Evolutionary conservation across 805 yeast genomes (phyloP), one percentile per base, ranked within the genome.

Genomic region (Candida ficus): DNA sequence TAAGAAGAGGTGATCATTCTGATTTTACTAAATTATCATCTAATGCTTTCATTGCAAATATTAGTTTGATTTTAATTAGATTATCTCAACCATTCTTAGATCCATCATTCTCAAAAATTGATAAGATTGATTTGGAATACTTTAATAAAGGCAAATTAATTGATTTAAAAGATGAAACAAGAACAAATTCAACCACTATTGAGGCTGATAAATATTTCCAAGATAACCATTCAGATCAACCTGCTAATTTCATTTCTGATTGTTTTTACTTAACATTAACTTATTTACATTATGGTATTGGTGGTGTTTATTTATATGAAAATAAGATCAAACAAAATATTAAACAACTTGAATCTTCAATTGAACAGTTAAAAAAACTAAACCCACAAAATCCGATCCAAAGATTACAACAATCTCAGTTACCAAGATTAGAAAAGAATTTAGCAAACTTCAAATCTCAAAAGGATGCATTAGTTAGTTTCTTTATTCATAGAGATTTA

Each of bases 11-110:
- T 38, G 79, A 83, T 47, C 95, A 86, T 58, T 83, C 90, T 3
- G 80, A 83, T 51, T 73, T 76, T 11, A 66, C 69, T 13, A 73
- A 77, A 42, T 65, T 85, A 37, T 80, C 95, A 1, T 70, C 86
- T 7, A 88, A 91, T 64, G 88, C 88, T 1, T 73, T 93, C 46
- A 83, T 89, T 84, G 68, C 80, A 39, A 91, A 91, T 61, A 70
- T 88, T 14, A 68, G 89, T 1, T 57, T 78, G 45, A 67, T 90
- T 1, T 63, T 89, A 45, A 71, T 83, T 44, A 77, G 75, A 52
- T 73, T 93, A 44, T 80, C 95, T 27, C 76, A 80, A 56, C 99
- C 99, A 23, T 91, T 93, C 55, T 68, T 86, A 45, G 91, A 83
- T 43, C 71, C 78, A 1, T 63, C 73, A 3, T 83, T 70, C 46